Evolutionary conservation across 2,329 filamentous ascomycete genomes (phyloP).

Genomic region (Juglanconis juglandina): DNA sequence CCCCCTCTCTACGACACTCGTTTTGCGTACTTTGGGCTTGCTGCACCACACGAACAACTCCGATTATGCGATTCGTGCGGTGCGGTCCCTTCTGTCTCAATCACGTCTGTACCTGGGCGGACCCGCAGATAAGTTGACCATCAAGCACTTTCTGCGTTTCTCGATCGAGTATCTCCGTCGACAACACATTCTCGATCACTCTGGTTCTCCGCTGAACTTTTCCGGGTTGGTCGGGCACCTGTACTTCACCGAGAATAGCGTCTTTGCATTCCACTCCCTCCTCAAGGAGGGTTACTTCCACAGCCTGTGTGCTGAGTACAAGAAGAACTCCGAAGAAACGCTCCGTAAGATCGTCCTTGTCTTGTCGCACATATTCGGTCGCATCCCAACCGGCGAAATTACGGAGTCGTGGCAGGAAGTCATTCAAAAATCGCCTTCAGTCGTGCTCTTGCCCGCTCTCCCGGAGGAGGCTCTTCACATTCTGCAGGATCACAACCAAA

Average conservation of each 20-base stretch:
- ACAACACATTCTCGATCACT: conserved; percentile 59
- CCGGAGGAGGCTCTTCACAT: conserved; percentile 55
- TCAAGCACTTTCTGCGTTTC: conserved; percentile 74
- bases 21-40: conserved; percentile 66
- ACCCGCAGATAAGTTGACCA: conserved; percentile 62
- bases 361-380: conserved; percentile 68
- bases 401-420: conserved; percentile 42
- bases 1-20: conserved; percentile 69
- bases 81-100: conserved; percentile 67
- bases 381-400: conserved; percentile 46
- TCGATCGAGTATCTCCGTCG: conserved; percentile 75
- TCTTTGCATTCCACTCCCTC: conserved; percentile 73
- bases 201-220: conserved; percentile 68
- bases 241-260: conserved; percentile 72
- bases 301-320: conserved; percentile 55
- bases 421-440: conserved; percentile 56
- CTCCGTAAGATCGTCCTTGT: conserved; percentile 64
- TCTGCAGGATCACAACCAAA: conserved; percentile 59
- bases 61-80: conserved; percentile 56
- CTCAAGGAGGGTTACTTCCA: conserved; percentile 68
- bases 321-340: conserved; percentile 45
- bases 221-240: conserved; percentile 67
- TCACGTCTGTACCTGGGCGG: conserved; percentile 69
- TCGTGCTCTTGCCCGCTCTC: conserved; percentile 63
- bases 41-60: conserved; percentile 64